Evolutionary conservation across 1,284 basidiomycete species (phyloP).

Genomic region (Leccinum pachyderme): DNA sequence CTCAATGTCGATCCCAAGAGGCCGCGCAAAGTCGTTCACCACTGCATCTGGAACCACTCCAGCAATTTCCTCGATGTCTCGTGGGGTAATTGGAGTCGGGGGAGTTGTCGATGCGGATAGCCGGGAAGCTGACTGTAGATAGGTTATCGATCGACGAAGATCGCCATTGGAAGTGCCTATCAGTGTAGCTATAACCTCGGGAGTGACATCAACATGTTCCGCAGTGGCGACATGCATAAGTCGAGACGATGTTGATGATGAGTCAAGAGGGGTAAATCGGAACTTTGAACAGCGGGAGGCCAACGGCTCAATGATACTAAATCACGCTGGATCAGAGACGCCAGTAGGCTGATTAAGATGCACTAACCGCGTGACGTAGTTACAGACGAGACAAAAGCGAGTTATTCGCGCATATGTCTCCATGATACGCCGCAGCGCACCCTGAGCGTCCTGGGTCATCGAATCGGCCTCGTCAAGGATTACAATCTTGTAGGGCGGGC

Average conservation of each 20-base stretch:
- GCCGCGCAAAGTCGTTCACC: constrained; percentile 66
- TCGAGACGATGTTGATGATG: constrained; percentile 71
- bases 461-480: constrained; percentile 99
- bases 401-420: constrained; percentile 97
- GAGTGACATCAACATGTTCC: constrained; percentile 53
- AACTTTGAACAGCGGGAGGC: constrained; percentile 99
- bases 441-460: constrained; percentile 99
- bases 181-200: constrained; percentile 65
- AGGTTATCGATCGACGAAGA: constrained; percentile 97
- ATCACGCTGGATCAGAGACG: constrained; percentile 10
- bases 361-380: constrained; percentile 93
- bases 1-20: constrained; percentile 74
- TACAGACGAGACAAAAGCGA: constrained; percentile 97
- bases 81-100: constrained; percentile 68
- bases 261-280: constrained; percentile 92
- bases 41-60: constrained; percentile 86
- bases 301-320: constrained; percentile 96
- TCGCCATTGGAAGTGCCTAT: constrained; percentile 88
- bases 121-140: constrained; percentile 93
- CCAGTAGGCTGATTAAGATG: not conserved
- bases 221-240: constrained; percentile 77
- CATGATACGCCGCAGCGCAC: constrained; percentile 95
- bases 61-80: constrained; percentile 93
- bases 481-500: constrained; percentile 98
- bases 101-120: constrained; percentile 70